A percentile compares a stretch with the other conserved stretches of the same genome.
phyloP scores from a whole-genome alignment of 2,329 filamentous ascomycete genomes.

The Aspergillus sp. region DNA sequence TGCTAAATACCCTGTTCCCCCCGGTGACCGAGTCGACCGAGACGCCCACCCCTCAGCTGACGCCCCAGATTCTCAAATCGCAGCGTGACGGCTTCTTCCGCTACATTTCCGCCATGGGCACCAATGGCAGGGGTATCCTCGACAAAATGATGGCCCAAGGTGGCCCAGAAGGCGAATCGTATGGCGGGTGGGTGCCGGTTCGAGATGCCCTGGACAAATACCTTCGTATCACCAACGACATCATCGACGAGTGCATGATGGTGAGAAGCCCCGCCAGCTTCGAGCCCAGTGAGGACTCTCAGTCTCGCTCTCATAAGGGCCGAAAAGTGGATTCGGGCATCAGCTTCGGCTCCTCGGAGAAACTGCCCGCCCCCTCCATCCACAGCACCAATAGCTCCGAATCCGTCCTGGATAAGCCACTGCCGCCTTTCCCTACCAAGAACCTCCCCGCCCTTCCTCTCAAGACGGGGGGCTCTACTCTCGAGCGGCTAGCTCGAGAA shows the following conservation, averaged over 20 bases:
- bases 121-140: slow-evolving; percentile 53
- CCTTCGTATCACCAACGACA: slow-evolving; percentile 55
- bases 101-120: slow-evolving; percentile 59
- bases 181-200: slow-evolving; percentile 52
- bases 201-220: slow-evolving; percentile 56
- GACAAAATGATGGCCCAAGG: slow-evolving; percentile 53
- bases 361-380: slow-evolving; percentile 36
- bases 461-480: slow-evolving; percentile 44
- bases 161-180: slow-evolving; percentile 50
- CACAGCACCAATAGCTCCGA: slow-evolving; percentile 33
- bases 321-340: slow-evolving; percentile 64
- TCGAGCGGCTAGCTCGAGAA: slow-evolving; percentile 60
- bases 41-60: slow-evolving; percentile 53
- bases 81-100: slow-evolving; percentile 63
- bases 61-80: slow-evolving; percentile 49
- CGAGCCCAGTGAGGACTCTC: slow-evolving; percentile 25
- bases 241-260: slow-evolving; percentile 59
- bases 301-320: slow-evolving; percentile 39
- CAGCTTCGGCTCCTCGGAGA: slow-evolving; percentile 50
- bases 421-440: slow-evolving; percentile 36
- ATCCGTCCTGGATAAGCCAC: slow-evolving; percentile 38
- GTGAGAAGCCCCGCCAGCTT: slow-evolving; percentile 45
- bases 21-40: slow-evolving; percentile 46
- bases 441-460: slow-evolving; percentile 19
- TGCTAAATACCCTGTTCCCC: slow-evolving; percentile 67